Percentiles rank a stretch among this genome's conserved stretches.
phyloP scores from a whole-genome alignment of 1,284 basidiomycete genomes.

The Trametes polyzona region DNA sequence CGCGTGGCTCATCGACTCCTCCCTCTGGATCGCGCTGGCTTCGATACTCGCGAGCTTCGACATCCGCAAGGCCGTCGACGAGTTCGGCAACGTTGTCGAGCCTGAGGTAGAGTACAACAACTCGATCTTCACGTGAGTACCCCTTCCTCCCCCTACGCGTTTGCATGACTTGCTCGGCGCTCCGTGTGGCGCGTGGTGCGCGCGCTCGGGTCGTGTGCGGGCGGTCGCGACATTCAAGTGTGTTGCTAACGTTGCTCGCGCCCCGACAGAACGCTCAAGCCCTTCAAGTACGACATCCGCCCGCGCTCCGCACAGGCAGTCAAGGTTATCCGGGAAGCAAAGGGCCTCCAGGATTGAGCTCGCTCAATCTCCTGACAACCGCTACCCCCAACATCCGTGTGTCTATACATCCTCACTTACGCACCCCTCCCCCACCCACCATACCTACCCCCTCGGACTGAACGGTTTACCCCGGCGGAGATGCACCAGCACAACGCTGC shows the following conservation, averaged over 20 bases:
- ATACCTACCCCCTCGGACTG: background rate
- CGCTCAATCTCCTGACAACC: background rate
- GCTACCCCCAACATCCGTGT: background rate
- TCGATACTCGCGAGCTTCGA: conserved; percentile 48
- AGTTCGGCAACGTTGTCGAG: conserved; percentile 45
- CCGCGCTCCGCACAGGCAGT: conserved; percentile 35
- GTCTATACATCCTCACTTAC: background rate
- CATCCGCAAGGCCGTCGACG: conserved; percentile 44
- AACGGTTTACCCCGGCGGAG: background rate
- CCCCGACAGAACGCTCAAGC: conserved; percentile 29
- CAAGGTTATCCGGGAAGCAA: conserved; percentile 29
- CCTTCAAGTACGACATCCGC: conserved; percentile 36
- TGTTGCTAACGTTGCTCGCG: conserved; percentile 14
- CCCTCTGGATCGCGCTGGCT: conserved; percentile 52
- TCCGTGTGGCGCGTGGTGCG: background rate
- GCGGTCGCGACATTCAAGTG: background rate
- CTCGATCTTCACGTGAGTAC: conserved; percentile 44
- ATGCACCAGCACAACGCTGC: background rate
- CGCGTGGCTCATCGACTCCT: conserved; percentile 48
- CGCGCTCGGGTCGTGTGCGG: background rate
- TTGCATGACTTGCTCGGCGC: background rate
- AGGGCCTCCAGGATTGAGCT: conserved; percentile 21
- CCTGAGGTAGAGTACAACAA: conserved; percentile 46
- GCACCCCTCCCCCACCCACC: background rate
- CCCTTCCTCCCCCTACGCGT: background rate